Conservation (phyloP, 805 yeast species). For the Cyberlindnera galapagoensis region DNA sequence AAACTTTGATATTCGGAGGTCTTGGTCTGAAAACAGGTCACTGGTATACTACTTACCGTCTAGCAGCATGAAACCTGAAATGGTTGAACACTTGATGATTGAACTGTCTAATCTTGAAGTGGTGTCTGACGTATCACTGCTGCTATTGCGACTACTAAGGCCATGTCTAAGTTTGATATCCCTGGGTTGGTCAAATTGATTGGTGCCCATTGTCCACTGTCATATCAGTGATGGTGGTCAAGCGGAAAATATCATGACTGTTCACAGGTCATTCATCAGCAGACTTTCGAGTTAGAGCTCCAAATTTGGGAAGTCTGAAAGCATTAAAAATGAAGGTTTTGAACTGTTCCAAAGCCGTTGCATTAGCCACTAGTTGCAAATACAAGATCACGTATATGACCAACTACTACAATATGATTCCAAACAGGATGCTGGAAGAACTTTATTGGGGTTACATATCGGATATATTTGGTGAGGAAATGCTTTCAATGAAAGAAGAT, state of each 20-base stretch:
- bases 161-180: slow-evolving; percentile 7
- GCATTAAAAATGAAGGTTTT: slow-evolving; percentile 4
- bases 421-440: slow-evolving; percentile 5
- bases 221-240: slow-evolving; percentile 6
- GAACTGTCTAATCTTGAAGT: no score
- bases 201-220: slow-evolving; percentile 7
- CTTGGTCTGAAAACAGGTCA: no score
- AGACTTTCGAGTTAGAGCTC: slow-evolving; percentile 7
- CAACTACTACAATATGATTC: slow-evolving; percentile 7
- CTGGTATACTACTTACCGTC: no score
- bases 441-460: slow-evolving; percentile 3
- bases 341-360: slow-evolving; percentile 11
- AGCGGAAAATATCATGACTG: slow-evolving; percentile 9
- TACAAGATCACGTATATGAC: slow-evolving; percentile 3
- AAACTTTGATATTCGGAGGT: no score
- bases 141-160: slow-evolving; percentile 5
- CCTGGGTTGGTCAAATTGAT: slow-evolving; percentile 7
- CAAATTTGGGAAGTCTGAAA: slow-evolving; percentile 5
- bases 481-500: slow-evolving; percentile 2
- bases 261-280: slow-evolving; percentile 7
- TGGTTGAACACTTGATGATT: no score
- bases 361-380: slow-evolving; percentile 9
- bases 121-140: slow-evolving; percentile 9
- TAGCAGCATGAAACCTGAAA: no score
- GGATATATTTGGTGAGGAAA: slow-evolving; percentile 1